A percentile compares a stretch with the other conserved stretches of the same genome.
These are phyloP conservation scores for Dryas drummondii DNA, from an alignment of 306 rosid genomes.

Conservation along the genomic window DNA sequence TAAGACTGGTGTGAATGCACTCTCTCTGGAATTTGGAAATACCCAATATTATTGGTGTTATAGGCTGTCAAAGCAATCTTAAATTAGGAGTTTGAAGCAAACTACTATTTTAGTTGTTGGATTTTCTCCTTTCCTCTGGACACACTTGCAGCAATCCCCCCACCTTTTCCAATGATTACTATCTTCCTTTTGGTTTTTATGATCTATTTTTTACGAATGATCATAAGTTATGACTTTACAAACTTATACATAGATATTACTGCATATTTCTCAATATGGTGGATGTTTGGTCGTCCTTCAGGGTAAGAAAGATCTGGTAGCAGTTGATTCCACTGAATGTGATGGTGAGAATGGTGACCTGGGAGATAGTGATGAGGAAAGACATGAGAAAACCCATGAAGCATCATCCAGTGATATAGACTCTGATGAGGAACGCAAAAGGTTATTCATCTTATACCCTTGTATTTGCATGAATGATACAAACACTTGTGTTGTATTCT, in stretches of 20 bases:
- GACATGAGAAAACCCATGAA: constrained; percentile 31
- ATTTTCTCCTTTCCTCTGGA: not conserved
- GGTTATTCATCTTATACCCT: constrained; percentile 48
- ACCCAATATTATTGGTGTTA: not conserved
- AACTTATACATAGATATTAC: not conserved
- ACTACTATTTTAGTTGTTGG: not conserved
- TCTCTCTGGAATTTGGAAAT: constrained; percentile 1
- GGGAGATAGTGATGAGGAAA: constrained; percentile 51
- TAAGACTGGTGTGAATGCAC: not conserved
- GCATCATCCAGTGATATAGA: constrained; percentile 67
- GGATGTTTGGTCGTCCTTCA: constrained; percentile 29
- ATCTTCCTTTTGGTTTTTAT: not conserved
- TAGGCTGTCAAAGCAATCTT: not conserved
- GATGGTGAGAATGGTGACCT: constrained; percentile 53
- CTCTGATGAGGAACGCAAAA: constrained; percentile 80
- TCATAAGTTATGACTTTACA: not conserved
- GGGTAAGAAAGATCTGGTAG: constrained; percentile 87
- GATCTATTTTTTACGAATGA: not conserved
- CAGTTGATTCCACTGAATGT: constrained; percentile 68
- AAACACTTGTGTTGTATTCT: constrained; percentile 11
- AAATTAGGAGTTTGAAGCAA: not conserved
- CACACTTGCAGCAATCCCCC: no score
- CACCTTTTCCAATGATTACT: not conserved
- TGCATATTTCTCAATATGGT: constrained; percentile 11
- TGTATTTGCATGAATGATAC: not conserved